Base-by-base conservation (phyloP, 805 yeast species). In the Monosporozyma servazzii region DNA sequence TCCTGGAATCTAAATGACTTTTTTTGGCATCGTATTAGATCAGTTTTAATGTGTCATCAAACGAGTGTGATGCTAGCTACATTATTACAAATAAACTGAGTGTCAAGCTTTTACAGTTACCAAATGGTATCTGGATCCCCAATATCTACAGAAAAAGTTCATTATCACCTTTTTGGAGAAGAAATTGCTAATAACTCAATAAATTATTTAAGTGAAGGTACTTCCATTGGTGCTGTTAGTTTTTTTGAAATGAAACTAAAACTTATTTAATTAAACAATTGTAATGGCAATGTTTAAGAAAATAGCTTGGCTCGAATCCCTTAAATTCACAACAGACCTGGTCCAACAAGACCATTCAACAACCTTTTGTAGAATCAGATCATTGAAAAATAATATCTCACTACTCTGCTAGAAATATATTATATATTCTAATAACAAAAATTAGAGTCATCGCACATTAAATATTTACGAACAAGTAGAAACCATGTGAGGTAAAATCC, bases 71-170 rank as follows among this genome's bases (percentile, higher is more conserved):
- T 57, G 82, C 78, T 55, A 71, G 80, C 60, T 93, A 89, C 74
- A 74, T 66, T 62, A 77, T 84, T 67, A 77, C 77, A 67, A 91
- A 91, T 73, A 61, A 73, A 43, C 93, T 96, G 90, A 79, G 86
- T 56, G 75, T 86, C 33, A 96, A 90, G 67, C 78, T 93, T 62
- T 78, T 82, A 59, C 73, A 85, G 9, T 78, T 88, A 68, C 82
- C 90, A 73, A 93, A 93, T 72, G 81, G 91, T 55, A 89, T 93
- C 58, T 78, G 93, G 64, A 84, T 97, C 51, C 99, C 99, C 31
- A 98, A 93, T 68, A 93, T 93, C 97, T 48, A 93, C 99, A 47
- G 98, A 91, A 72, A 99, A 93, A 76, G 99, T 98, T 39, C 99
- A 93, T 78, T 99, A 93, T 78, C 78, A 87, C 52, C 96, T 98